Evolutionary conservation across 257 asterid genomes (phyloP), one percentile per base, ranked within the genome.

Genomic region (Linaria vulgaris): DNA sequence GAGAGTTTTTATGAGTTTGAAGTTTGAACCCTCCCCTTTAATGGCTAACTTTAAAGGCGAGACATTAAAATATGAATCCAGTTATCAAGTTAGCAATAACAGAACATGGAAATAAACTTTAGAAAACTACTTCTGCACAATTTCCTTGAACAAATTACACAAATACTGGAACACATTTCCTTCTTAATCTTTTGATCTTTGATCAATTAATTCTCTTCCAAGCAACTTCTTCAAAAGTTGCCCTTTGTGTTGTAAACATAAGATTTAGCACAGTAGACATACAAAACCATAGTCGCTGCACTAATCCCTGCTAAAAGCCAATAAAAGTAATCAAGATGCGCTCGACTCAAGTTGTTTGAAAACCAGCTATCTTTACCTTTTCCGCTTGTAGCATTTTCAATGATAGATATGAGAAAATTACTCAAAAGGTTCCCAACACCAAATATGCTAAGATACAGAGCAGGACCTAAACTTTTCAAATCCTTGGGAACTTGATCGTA

Each of bases 251-350:
- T 63, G 20, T 64, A 51, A 24, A 52, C 43, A 52, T 64, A 64
- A 64, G 41, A 64, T 34, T 23, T 51, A 20, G 69, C 69, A 37
- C 21, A 64, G 16, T 51, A 64, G 1, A 37, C n/a, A 46, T 50
- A 64, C 5, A 50, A 38, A 19, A 41, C 69, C 9, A 64, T n/a
- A n/a, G 53, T 3, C 9, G 17, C 22, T 1, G 17, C 46, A 57
- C 63, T 57, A 37, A 57, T 34, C 23, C 63, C 61, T 7, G 72
- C 60, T 20, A 68, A 57, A 0, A 68, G 60, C 66, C 66, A 57
- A 22, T 48, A 25, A 51, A 68, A 68, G 60, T 68, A 68, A 59
- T 68, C 72, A 58, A 58, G 49, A 58, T 58, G 63, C 16, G 63
- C 63, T 44, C 48, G 63, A 19, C 38, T 58, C 49, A 68, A 41